Evolutionary conservation across 495 filamentous ascomycete species (phyloP), one percentile per base, ranked within the genome.

Genomic region (Patellaria atrata): DNA sequence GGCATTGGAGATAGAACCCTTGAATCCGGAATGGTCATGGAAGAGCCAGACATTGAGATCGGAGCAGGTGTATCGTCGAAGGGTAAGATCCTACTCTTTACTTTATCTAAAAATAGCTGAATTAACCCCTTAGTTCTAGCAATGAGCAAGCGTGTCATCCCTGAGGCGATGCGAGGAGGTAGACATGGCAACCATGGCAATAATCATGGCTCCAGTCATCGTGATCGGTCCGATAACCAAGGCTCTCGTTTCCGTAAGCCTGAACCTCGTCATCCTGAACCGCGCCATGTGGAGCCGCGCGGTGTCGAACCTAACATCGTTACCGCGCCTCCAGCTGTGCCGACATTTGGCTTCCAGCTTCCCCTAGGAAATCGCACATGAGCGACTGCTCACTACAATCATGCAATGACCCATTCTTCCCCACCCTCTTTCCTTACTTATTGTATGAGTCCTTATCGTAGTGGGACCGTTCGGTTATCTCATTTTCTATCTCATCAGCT

Each of bases 11-110:
- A 86, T 30, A 70, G 70, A 30, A 59, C 71, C 1, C 80, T 97
- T 38, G 79, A 82, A 47, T 61, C 64, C 16, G 87, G 87, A 13
- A 73, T 96, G 57, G 76, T 85, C 10, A 80, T 96, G 14, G 89
- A 97, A 50, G 89, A 97, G 57, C 89, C 89, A 5, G 89, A 97
- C 53, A 97, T 97, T 45, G 89, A 97, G 55, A 97, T 97, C 40
- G 89, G 89, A 27, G 83, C 85, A 26, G 89, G 89, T 32, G 91
- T 96, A 9, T 94, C 85, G 3, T 94, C 85, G 2, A 97, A 97
- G 62, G 71, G 70, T 64, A 55, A 36, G 51, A n/a, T 35, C 20
- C 7, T 11, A 40, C 33, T 33, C 20, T 27, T 22, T 35, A 5
- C 14, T 26, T 3, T 20, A 30, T 40, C 21, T 38, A 21, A 29